phyloP scores from a whole-genome alignment of 805 yeast species.

The Lachancea cidri region DNA sequence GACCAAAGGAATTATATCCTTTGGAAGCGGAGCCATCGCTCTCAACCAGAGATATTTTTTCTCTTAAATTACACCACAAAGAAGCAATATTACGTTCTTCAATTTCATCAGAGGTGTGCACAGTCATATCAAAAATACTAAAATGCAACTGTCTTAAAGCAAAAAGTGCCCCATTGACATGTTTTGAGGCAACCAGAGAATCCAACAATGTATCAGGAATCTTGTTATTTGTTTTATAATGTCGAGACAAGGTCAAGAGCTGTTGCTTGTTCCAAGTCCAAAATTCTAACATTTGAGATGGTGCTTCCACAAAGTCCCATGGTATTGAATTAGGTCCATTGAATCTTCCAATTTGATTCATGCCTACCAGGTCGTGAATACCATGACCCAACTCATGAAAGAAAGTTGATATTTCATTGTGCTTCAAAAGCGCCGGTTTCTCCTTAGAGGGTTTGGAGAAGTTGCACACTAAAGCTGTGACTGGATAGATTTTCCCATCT shows the following conservation, averaged over 20 bases:
- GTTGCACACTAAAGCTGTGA: no score
- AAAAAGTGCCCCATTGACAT: constrained; percentile 69
- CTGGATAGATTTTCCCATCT: constrained; percentile 54
- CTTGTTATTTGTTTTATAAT: constrained; percentile 54
- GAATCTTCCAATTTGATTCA: constrained; percentile 59
- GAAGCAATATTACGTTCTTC: constrained; percentile 42
- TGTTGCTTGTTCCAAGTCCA: constrained; percentile 77
- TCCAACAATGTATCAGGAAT: constrained; percentile 54
- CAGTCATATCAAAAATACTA: constrained; percentile 68
- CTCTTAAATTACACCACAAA: constrained; percentile 63
- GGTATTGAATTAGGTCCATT: constrained; percentile 70
- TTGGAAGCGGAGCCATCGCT: no score
- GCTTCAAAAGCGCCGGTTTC: constrained; percentile 72
- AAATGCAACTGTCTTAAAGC: constrained; percentile 74
- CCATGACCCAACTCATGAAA: constrained; percentile 93
- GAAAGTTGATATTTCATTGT: constrained; percentile 72
- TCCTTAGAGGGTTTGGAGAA: no score
- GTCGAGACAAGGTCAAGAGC: constrained; percentile 57
- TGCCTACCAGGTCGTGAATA: constrained; percentile 69
- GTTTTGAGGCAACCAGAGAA: constrained; percentile 57
- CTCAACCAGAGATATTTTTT: constrained; percentile 54
- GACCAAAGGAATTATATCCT: constrained; percentile 83
- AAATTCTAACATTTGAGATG: constrained; percentile 83
- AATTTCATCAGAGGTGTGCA: constrained; percentile 55
- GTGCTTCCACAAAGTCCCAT: constrained; percentile 88